Percentiles rank a stretch among this genome's conserved stretches.
Conservation (phyloP, 2,329 filamentous ascomycete genomes). For the Penicillium janthinellum region DNA sequence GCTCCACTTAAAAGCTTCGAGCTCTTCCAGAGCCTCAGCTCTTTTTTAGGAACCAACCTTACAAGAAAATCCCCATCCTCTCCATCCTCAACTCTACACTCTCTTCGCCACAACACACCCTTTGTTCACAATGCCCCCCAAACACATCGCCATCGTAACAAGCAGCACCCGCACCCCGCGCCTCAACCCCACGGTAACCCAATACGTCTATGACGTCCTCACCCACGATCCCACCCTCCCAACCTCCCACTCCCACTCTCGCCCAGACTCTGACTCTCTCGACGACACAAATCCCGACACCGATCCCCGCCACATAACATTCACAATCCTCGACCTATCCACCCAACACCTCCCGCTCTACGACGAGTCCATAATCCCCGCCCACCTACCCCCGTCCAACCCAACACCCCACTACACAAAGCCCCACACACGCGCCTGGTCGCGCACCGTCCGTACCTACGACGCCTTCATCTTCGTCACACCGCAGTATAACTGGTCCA, state of each 20-base stretch:
- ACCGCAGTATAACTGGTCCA: constrained; percentile 58
- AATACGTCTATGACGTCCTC: constrained; percentile 34
- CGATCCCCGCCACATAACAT: constrained; percentile 22
- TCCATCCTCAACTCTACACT: background rate
- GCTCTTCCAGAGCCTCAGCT: background rate
- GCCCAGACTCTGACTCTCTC: too few relatives aligned
- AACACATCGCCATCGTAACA: constrained; percentile 39
- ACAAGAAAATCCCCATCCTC: background rate
- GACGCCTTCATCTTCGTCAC: constrained; percentile 47
- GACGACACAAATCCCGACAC: constrained; percentile 10
- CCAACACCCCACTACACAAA: constrained; percentile 38
- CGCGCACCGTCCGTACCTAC: constrained; percentile 34
- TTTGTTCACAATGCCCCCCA: constrained; percentile 19
- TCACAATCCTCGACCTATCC: constrained; percentile 37
- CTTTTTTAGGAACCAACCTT: too few relatives aligned
- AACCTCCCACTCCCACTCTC: background rate
- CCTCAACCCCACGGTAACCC: constrained; percentile 39
- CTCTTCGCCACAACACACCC: background rate
- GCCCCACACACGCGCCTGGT: constrained; percentile 43
- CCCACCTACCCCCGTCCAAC: constrained; percentile 31
- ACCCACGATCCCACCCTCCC: constrained; percentile 20
- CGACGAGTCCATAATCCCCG: constrained; percentile 44
- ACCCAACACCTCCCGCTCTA: constrained; percentile 41
- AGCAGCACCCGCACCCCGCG: constrained; percentile 40
- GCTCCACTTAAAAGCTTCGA: background rate